Conservation (phyloP, 345 rosid species). For the Combretum micranthum region DNA sequence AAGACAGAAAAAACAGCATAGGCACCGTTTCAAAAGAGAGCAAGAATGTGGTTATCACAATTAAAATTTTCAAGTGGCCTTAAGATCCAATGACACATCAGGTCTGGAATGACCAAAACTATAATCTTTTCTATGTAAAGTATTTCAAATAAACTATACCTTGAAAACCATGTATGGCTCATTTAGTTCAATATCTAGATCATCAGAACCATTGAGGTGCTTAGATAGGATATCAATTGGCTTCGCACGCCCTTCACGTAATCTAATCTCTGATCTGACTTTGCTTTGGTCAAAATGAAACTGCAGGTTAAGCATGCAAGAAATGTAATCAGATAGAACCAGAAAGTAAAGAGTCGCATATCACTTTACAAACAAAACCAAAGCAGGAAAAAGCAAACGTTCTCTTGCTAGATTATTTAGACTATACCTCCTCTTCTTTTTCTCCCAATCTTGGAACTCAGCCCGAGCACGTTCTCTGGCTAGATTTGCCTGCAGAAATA, state of each 20-base stretch:
- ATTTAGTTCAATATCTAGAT: conserved; percentile 65
- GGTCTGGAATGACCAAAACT: neutral
- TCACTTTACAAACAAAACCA: no score
- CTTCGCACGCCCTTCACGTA: conserved; percentile 81
- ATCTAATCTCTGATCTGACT: conserved; percentile 10
- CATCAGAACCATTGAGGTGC: conserved; percentile 78
- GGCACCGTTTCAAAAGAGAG: no score
- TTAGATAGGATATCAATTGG: conserved; percentile 82
- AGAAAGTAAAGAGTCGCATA: no score
- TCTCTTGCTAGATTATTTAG: no score
- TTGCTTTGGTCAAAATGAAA: no score
- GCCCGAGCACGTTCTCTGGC: conserved; percentile 98
- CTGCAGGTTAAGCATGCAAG: conserved; percentile 25
- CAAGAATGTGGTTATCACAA: neutral
- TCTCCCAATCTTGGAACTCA: conserved; percentile 29
- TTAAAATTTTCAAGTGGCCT: neutral
- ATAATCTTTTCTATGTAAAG: no score
- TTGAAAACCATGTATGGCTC: conserved; percentile 93
- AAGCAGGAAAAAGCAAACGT: no score
- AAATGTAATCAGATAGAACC: neutral
- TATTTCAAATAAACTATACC: conserved; percentile 26
- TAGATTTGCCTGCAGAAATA: conserved; percentile 57
- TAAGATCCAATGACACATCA: neutral
- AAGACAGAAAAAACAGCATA: no score
- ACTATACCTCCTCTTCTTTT: conserved; percentile 24